These are phyloP conservation scores for Beta lomatogona DNA, from an alignment of 179 eudicot genomes.

Conservation along the genomic window DNA sequence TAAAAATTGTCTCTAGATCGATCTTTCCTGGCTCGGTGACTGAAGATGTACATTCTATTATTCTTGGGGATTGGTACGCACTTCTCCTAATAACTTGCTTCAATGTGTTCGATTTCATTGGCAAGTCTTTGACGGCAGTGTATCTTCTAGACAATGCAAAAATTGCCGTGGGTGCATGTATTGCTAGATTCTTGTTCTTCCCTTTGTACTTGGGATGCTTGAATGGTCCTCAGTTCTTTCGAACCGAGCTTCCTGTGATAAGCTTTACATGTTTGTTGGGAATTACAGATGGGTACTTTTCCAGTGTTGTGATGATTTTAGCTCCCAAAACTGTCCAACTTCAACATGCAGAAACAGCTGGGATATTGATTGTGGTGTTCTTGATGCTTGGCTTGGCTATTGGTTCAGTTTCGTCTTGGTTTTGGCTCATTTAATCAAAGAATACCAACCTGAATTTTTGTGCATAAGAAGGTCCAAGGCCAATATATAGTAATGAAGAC, in stretches of 20 bases:
- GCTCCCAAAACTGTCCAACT: too few relatives aligned
- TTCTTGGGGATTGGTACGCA: constrained; percentile 76
- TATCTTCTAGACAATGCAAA: constrained; percentile 60
- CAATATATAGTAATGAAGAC: too few relatives aligned
- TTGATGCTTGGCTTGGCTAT: too few relatives aligned
- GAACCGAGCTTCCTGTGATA: constrained; percentile 26
- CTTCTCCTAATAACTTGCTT: constrained; percentile 61
- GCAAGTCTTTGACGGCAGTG: constrained; percentile 70
- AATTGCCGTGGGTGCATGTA: constrained; percentile 61
- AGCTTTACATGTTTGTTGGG: too few relatives aligned
- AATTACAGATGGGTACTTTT: too few relatives aligned
- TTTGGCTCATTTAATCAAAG: too few relatives aligned
- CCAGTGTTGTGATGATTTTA: too few relatives aligned
- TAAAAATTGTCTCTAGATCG: constrained; percentile 63
- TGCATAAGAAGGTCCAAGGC: too few relatives aligned
- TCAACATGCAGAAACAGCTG: too few relatives aligned
- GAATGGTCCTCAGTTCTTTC: constrained; percentile 68
- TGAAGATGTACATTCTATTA: constrained; percentile 72
- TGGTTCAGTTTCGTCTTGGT: too few relatives aligned
- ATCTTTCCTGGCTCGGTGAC: constrained; percentile 89
- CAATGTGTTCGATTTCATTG: constrained; percentile 78
- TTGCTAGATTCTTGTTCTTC: constrained; percentile 60
- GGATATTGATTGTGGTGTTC: too few relatives aligned
- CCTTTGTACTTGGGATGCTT: constrained; percentile 73
- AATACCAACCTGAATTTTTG: too few relatives aligned